phyloP scores from a whole-genome alignment of 306 rosid genomes.

The Prosopis cineraria region DNA sequence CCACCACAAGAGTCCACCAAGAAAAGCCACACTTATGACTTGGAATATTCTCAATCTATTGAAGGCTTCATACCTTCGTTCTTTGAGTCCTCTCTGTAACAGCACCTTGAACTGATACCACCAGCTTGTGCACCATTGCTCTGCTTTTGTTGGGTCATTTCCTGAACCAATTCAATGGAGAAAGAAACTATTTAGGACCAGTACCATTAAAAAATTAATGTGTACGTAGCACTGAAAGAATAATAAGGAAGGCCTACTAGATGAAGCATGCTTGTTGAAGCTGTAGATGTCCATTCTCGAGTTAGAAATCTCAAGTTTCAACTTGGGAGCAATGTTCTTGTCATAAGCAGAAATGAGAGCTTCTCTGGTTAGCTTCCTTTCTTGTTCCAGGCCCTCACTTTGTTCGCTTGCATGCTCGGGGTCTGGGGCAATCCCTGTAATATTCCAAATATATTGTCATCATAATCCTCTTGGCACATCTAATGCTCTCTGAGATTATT shows the following conservation, averaged over 20 bases:
- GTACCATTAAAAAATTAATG: neutral
- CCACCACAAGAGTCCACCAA: conserved; percentile 95
- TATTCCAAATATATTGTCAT: neutral
- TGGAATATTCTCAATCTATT: conserved; percentile 77
- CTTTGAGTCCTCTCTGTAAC: conserved; percentile 70
- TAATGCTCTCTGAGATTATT: too few relatives aligned
- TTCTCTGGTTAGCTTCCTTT: conserved; percentile 60
- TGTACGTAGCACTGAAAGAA: neutral
- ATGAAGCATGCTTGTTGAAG: conserved; percentile 41
- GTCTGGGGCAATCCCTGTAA: conserved; percentile 68
- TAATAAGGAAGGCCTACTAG: conserved; percentile 38
- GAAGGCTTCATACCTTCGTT: conserved; percentile 73
- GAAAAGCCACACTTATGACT: conserved; percentile 75
- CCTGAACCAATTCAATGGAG: conserved; percentile 34
- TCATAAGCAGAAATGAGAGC: conserved; percentile 70
- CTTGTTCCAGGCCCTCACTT: conserved; percentile 61
- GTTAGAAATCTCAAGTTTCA: conserved; percentile 63
- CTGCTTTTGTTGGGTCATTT: conserved; percentile 33
- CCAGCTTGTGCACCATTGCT: conserved; percentile 84
- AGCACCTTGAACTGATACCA: conserved; percentile 86
- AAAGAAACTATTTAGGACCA: neutral
- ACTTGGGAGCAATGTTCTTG: conserved; percentile 50
- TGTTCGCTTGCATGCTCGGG: conserved; percentile 52
- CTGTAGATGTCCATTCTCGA: conserved; percentile 46
- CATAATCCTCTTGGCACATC: too few relatives aligned